Percentiles rank a stretch among this genome's conserved stretches.
Evolutionary conservation across 352 stramenopile species (phyloP).

Genomic region (Phytophthora capsici): DNA sequence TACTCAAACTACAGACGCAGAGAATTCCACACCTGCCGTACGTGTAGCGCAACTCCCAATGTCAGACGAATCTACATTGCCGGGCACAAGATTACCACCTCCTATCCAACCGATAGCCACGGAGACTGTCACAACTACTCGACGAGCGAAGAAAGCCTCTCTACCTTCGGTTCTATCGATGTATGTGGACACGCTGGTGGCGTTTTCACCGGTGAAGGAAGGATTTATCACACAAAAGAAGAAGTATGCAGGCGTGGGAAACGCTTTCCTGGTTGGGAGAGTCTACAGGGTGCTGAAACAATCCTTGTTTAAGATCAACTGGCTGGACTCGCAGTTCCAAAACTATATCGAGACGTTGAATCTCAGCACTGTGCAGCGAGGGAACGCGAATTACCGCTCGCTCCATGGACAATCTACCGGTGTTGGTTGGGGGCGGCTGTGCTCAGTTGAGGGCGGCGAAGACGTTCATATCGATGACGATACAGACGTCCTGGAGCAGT

Average conservation of each 20-base stretch:
- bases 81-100: too few species aligned
- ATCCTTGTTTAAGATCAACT: slow-evolving; percentile 9
- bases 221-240: too few species aligned
- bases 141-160: too few species aligned
- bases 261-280: too few species aligned
- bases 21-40: too few species aligned
- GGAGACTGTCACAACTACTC: neutral
- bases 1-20: too few species aligned
- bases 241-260: too few species aligned
- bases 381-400: slow-evolving; percentile 9
- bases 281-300: neutral
- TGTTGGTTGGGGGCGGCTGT: neutral
- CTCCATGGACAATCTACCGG: slow-evolving; percentile 1
- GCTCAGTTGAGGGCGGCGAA: slow-evolving; percentile 5
- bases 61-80: too few species aligned
- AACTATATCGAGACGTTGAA: neutral
- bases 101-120: too few species aligned
- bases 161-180: neutral
- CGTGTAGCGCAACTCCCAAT: too few species aligned
- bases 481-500: neutral
- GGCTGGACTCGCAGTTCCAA: slow-evolving; percentile 16
- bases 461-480: slow-evolving; percentile 1
- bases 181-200: slow-evolving; percentile 9
- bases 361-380: neutral
- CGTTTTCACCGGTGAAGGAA: slow-evolving; percentile 18